Percentiles rank a stretch among this genome's conserved stretches.
Conservation (phyloP, 164 flowering plant species). For the Aristolochia fimbriata region DNA sequence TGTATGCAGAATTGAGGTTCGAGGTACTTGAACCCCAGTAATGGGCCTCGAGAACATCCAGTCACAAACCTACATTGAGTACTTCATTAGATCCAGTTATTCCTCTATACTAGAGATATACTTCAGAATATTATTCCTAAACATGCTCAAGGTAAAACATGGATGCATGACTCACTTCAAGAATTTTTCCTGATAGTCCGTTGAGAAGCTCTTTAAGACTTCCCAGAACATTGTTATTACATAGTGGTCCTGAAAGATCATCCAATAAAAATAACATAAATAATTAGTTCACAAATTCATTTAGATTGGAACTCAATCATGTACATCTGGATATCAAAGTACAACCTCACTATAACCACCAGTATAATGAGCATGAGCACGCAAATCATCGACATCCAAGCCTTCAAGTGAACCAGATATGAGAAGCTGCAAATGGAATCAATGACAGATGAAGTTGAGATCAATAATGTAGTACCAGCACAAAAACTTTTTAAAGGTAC, state of each 20-base stretch:
- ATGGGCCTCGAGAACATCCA: slow-evolving; percentile 97
- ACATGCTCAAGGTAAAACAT: neutral
- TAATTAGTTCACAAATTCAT: neutral
- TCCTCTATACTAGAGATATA: too few relatives aligned
- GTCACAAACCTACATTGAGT: slow-evolving; percentile 70
- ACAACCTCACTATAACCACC: slow-evolving; percentile 75
- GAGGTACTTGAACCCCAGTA: slow-evolving; percentile 80
- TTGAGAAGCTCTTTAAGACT: slow-evolving; percentile 62
- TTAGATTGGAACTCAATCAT: neutral
- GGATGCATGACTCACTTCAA: slow-evolving; percentile 55
- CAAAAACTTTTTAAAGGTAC: too few relatives aligned
- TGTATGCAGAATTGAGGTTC: slow-evolving; percentile 94
- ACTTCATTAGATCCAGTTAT: neutral
- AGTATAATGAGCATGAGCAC: slow-evolving; percentile 54
- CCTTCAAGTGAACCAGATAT: slow-evolving; percentile 94
- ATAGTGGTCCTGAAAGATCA: slow-evolving; percentile 56
- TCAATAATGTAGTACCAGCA: too few relatives aligned
- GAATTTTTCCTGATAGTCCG: slow-evolving; percentile 75
- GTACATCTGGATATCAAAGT: neutral
- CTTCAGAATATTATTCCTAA: neutral
- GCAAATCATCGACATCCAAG: slow-evolving; percentile 74
- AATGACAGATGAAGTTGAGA: too few relatives aligned
- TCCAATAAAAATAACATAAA: neutral
- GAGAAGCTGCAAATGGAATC: slow-evolving; percentile 44
- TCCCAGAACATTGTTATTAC: slow-evolving; percentile 93